Evolutionary conservation across 73 alveolate species (phyloP).

Genomic region (Paramecium tetraurelia): DNA sequence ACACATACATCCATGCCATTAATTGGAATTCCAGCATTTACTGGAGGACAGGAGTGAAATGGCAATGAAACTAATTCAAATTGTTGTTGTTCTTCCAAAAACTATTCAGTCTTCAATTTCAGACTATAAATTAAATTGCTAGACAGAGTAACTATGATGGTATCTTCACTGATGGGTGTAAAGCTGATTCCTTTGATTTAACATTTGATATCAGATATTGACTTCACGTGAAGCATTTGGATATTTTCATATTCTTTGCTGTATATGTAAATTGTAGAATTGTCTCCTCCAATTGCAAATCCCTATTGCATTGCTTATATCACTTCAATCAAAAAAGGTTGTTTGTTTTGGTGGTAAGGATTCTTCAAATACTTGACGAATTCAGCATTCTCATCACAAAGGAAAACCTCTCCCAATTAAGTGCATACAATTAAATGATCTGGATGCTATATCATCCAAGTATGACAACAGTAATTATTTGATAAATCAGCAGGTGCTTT

Average conservation of each 20-base stretch:
- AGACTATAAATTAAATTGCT: conserved; percentile 38
- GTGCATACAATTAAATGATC: conserved; percentile 59
- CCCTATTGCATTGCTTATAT: conserved; percentile 71
- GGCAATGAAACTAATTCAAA: conserved; percentile 54
- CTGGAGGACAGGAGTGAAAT: conserved; percentile 48
- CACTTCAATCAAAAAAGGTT: conserved; percentile 61
- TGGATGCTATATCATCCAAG: conserved; percentile 57
- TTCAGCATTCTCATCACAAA: conserved; percentile 54
- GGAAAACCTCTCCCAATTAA: conserved; percentile 46
- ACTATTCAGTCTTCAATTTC: conserved; percentile 44
- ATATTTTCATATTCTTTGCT: conserved; percentile 45
- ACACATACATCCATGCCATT: conserved; percentile 97
- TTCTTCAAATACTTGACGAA: neutral
- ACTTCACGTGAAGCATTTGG: neutral
- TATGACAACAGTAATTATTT: conserved; percentile 56
- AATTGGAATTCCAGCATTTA: conserved; percentile 57
- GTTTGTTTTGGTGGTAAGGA: neutral
- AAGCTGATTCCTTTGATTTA: conserved; percentile 42
- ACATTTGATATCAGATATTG: conserved; percentile 29
- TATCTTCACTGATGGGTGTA: conserved; percentile 57
- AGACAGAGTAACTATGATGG: conserved; percentile 37
- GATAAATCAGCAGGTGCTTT: conserved; percentile 60
- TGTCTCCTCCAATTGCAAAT: conserved; percentile 72
- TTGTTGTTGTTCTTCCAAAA: conserved; percentile 47
- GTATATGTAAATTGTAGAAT: conserved; percentile 66